Evolutionary conservation across 169 alveolate genomes (phyloP).

Genomic region (Cryptosporidium muris): DNA sequence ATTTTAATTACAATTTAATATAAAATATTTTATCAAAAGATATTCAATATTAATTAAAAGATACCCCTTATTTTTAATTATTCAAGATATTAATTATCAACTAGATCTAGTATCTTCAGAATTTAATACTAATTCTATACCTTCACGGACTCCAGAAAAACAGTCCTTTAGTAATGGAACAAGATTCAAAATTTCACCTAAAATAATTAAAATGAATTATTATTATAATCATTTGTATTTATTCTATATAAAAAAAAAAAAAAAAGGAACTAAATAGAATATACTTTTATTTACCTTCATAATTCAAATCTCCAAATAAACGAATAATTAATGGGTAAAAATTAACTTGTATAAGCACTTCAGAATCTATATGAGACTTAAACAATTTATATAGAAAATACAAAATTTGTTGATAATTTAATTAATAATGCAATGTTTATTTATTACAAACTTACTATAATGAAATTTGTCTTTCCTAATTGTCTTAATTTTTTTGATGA

Average conservation of each 20-base stretch:
- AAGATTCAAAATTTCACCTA: constrained; percentile 43
- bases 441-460: constrained; percentile 38
- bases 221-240: neutral
- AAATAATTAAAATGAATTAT: neutral
- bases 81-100: neutral
- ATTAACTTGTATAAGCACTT: constrained; percentile 25
- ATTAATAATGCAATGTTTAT: too few relatives aligned
- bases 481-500: constrained; percentile 46
- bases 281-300: constrained; percentile 25
- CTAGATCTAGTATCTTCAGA: neutral
- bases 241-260: neutral
- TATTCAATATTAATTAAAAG: too few relatives aligned
- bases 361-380: constrained; percentile 24
- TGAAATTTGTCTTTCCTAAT: constrained; percentile 30
- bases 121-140: constrained; percentile 7
- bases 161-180: constrained; percentile 24
- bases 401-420: too few relatives aligned
- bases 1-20: too few relatives aligned
- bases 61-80: too few relatives aligned
- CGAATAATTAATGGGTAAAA: constrained; percentile 32
- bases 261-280: neutral
- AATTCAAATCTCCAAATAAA: constrained; percentile 22
- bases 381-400: too few relatives aligned
- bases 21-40: too few relatives aligned
- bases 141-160: constrained; percentile 19